Evolutionary conservation across 2,329 filamentous ascomycete genomes (phyloP), one percentile per base, ranked within the genome.

Genomic region (Paracorniculantispora psalliotae): DNA sequence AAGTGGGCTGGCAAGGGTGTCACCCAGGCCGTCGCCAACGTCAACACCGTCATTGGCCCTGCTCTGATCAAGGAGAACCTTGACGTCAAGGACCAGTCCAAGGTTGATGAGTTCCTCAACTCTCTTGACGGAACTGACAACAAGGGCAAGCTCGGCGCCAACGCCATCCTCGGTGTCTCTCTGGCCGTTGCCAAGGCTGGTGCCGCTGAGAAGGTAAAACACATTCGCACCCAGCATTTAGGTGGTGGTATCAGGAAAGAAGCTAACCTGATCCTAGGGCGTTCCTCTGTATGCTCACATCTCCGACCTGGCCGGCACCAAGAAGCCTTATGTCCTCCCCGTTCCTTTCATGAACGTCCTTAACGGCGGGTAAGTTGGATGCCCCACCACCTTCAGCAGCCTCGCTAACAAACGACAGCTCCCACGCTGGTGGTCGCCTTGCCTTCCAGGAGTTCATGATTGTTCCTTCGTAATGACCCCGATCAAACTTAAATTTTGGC

Each of bases 401-500:
- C 8, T 23, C 37, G 37, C 67, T 69, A 60, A 70, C 60, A 23
- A 17, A 5, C 19, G 59, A 23, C 21, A 80, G 94, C 68, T 97
- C 93, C 71, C 94, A 99, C 83, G 94, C 94, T 67, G 94, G 94
- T 85, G 94, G 94, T 72, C 91, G 92, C 75, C 86, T 96, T 69
- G 91, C 91, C 67, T 96, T 96, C 86, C 91, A 96, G 79, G 91
- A 96, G 79, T 96, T 96, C 84, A 96, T 96, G 91, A 93, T 96
- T 68, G 91, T 93, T 61, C 91, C 91, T 65, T 87, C 85, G 81
- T 88, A 80, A 75, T 84, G 79, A 41, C n/a, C 19, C n/a, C 21
- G 13, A n/a, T 12, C 10, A 17, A 10, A 35, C 8, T 9, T 25
- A 46, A 6, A 60, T 26, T 51, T 62, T 68, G 33, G 64, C 28